Percentiles rank a stretch among this genome's conserved stretches.
These are phyloP conservation scores for Puccinia hordei DNA, from an alignment of 1,284 basidiomycete species.

Conservation along the genomic window DNA sequence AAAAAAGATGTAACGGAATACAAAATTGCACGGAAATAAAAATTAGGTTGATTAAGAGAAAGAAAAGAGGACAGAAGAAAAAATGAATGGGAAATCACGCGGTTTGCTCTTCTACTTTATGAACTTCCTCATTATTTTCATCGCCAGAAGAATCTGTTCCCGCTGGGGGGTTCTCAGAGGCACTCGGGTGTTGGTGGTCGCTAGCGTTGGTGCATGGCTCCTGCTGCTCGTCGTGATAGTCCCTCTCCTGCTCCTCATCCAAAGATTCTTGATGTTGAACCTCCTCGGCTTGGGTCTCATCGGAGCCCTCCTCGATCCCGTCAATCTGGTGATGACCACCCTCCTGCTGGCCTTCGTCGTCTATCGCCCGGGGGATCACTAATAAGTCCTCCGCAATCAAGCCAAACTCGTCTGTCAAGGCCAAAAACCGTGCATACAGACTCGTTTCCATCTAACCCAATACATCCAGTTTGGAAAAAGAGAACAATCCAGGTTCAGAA, in stretches of 20 bases:
- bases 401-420: conserved; percentile 76
- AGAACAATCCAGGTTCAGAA: neutral
- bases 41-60: neutral
- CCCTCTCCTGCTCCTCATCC: neutral
- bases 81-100: neutral
- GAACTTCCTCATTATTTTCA: too few relatives aligned
- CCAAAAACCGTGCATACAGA: conserved; percentile 85
- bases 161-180: too few relatives aligned
- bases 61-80: too few relatives aligned
- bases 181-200: neutral
- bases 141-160: too few relatives aligned
- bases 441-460: conserved; percentile 72
- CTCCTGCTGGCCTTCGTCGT: conserved; percentile 14
- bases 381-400: conserved; percentile 79
- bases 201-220: neutral
- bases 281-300: neutral
- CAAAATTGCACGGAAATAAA: neutral
- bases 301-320: neutral
- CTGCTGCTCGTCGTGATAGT: neutral
- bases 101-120: neutral
- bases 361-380: conserved; percentile 65
- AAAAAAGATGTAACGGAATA: neutral
- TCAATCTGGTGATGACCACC: conserved; percentile 1
- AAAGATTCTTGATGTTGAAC: neutral
- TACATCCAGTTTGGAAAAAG: conserved; percentile 21